phyloP scores from a whole-genome alignment of 1,139 yeast genomes.

The Meyerozyma smithsonii region DNA sequence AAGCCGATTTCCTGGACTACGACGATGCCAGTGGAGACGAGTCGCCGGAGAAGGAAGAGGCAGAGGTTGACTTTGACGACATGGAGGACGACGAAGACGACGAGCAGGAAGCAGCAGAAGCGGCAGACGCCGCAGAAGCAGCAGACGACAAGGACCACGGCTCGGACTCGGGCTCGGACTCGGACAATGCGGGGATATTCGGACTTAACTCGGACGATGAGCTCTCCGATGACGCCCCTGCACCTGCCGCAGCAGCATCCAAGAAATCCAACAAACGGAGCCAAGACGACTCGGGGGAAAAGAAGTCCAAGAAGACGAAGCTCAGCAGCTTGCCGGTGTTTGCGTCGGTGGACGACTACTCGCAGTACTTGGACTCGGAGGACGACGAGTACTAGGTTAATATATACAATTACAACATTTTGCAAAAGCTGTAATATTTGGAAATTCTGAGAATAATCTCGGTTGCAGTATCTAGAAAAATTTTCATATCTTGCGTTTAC shows the following conservation, averaged over 20 bases:
- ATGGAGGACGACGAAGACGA: slow-evolving; percentile 18
- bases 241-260: too few species aligned
- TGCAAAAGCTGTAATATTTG: neutral
- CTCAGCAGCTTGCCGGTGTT: slow-evolving; percentile 73
- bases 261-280: slow-evolving; percentile 19
- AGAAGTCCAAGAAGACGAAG: slow-evolving; percentile 52
- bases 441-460: too few species aligned
- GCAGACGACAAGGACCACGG: slow-evolving; percentile 15
- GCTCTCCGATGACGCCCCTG: slow-evolving; percentile 28
- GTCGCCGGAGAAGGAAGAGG: slow-evolving; percentile 29
- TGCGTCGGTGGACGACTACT: slow-evolving; percentile 88
- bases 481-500: neutral
- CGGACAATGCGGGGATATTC: slow-evolving; percentile 22
- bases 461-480: neutral
- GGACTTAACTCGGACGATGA: slow-evolving; percentile 35
- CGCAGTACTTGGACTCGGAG: slow-evolving; percentile 65
- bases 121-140: slow-evolving; percentile 21
- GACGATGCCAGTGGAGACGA: slow-evolving; percentile 18
- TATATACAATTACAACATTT: neutral
- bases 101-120: slow-evolving; percentile 23
- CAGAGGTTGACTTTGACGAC: slow-evolving; percentile 25
- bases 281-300: slow-evolving; percentile 10
- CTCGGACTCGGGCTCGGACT: slow-evolving; percentile 17
- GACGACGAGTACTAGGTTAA: slow-evolving; percentile 38
- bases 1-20: slow-evolving; percentile 39